A percentile compares a stretch with the other conserved stretches of the same genome.
These are phyloP conservation scores for Nemania diffusa DNA, from an alignment of 2,329 filamentous ascomycete genomes.

Conservation along the genomic window DNA sequence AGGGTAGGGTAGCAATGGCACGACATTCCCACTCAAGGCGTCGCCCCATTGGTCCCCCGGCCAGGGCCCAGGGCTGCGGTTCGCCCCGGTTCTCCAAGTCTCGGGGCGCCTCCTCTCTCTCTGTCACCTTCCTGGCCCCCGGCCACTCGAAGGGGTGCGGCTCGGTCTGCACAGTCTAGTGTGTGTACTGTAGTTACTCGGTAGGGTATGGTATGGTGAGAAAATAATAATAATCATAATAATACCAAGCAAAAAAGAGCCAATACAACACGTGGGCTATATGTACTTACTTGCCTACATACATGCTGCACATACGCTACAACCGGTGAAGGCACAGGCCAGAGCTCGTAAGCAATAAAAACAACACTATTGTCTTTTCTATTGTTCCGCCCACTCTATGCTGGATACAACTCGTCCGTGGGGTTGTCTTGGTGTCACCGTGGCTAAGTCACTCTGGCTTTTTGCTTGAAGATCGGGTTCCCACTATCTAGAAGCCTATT, in stretches of 20 bases:
- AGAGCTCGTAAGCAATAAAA: conserved; percentile 30
- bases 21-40: conserved; percentile 7
- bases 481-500: neutral
- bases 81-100: conserved; percentile 30
- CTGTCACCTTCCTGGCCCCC: neutral
- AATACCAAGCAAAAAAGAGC: neutral
- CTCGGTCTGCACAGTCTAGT: conserved; percentile 25
- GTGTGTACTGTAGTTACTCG: neutral
- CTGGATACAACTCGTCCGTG: conserved; percentile 13
- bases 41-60: conserved; percentile 24
- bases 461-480: neutral
- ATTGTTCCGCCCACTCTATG: conserved; percentile 16
- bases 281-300: too few species aligned
- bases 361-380: conserved; percentile 32
- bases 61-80: conserved; percentile 31
- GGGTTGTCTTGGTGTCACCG: conserved; percentile 14
- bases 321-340: conserved; percentile 21
- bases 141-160: conserved; percentile 19
- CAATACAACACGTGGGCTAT: conserved; percentile 21
- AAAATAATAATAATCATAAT: neutral
- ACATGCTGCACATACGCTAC: too few species aligned
- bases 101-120: conserved; percentile 24
- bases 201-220: conserved; percentile 10
- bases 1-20: conserved; percentile 28
- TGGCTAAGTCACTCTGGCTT: conserved; percentile 20